Evolutionary conservation across 2,329 filamentous ascomycete species (phyloP), one percentile per base, ranked within the genome.

Genomic region (Pseudogymnoascus sp.): DNA sequence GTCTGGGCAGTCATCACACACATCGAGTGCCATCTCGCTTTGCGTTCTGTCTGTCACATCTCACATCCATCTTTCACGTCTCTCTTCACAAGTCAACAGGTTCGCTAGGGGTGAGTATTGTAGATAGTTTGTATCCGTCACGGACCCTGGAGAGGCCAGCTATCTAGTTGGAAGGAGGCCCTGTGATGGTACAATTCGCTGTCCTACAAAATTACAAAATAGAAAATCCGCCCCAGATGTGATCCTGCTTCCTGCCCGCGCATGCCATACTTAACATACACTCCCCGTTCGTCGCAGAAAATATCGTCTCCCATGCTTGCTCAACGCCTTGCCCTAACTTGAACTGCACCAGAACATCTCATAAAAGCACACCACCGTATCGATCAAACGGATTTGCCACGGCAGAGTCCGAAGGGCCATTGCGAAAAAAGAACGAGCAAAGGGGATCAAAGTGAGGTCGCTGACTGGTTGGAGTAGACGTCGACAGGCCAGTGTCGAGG

Each of bases 81-180:
- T 28, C 4, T n/a, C 19, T 23, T 23, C 39, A 42, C 39, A 42
- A 22, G 14, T 49, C n/a, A 19, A 52, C 6, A 19, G 1, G 9
- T 11, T 33, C 25, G 45, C 45, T 7, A 52, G 25, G 25, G n/a
- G 5, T 52, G n/a, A 5, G 25, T 52, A 52, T 33, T 52, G 45
- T 52, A 52, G 45, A 52, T 52, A 52, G 45, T 52, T 33, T 52
- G 45, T 52, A 52, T 52, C 45, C 45, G 45, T 52, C 45, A 52
- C 45, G 19, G 45, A 52, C 45, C 45, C 45, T 52, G 45, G 23
- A 52, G 45, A 52, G 45, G 45, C 45, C 45, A 52, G 45, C 45
- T 52, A 52, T 52, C 45, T 52, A 52, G 45, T 52, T 52, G 45
- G 45, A 42, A 52, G 45, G 45, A 52, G 45, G 45, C 45, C 45